Base-by-base conservation (phyloP, 331 rosid species). In the Arachis monticola region DNA sequence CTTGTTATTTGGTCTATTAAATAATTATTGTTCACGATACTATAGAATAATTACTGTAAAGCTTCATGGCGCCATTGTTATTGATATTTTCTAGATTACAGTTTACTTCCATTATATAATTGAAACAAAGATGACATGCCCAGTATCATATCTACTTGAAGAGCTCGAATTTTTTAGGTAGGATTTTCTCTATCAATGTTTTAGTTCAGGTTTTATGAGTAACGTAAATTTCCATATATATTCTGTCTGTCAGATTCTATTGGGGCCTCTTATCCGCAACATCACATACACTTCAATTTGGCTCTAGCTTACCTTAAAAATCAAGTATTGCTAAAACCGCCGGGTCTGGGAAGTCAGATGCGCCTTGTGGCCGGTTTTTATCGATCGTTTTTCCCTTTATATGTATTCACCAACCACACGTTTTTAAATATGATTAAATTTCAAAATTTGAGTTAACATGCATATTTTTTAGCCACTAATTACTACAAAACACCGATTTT, bases 1-100 rank as follows among this genome's bases (percentile, higher is more conserved):
- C 44, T 3, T 73, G 46, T 38, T 31, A 31, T 42, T 42, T 17
- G 17, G 32, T 45, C 51, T 72, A 7, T 45, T 52, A 17, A 2
- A 66, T 41, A 7, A 42, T 51, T 27, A 10, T 42, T 2, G n/a
- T 27, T 50, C 53, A 53, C 5, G 8, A 17, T 27, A 40, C 50
- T 70, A 9, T n/a, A 41, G 63, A 63, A 69, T n/a, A 41, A 51
- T 5, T 22, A 53, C 51, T 14, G 68, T 64, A 30, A 40, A 7
- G 5, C 31, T 30, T 1, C 2, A 30, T 31, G 42, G 42, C 35
- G 10, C 3, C 47, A 11, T 38, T 31, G 17, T 51, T 30, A 55
- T 11, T 56, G 17, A 30, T 44, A 42, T 60, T n/a, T 30, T 30
- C 3, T 27, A 4, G 40, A 35, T 35, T 35, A 35, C 40, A 35